These are phyloP conservation scores for Echria macrotheca DNA, from an alignment of 495 filamentous ascomycete genomes.

Conservation along the genomic window DNA sequence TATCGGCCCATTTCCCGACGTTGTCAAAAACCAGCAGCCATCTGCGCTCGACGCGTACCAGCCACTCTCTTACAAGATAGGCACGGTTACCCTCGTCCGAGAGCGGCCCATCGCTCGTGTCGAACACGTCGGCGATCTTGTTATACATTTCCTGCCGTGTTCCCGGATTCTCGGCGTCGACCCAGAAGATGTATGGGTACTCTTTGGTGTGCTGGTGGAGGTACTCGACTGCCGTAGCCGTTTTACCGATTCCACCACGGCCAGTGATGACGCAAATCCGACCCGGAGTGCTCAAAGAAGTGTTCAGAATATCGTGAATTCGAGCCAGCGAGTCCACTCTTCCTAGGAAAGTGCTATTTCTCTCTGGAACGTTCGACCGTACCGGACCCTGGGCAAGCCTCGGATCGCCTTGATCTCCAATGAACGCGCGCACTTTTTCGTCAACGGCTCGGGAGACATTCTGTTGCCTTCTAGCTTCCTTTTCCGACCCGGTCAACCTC, in stretches of 20 bases:
- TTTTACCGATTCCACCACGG: constrained; percentile 24
- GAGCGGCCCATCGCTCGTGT: not conserved
- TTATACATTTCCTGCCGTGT: constrained; percentile 7
- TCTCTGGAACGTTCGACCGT: too few relatives aligned
- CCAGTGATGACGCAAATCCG: constrained; percentile 20
- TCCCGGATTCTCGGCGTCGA: constrained; percentile 17
- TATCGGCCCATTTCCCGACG: constrained; percentile 10
- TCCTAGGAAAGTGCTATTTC: too few relatives aligned
- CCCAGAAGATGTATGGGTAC: constrained; percentile 22
- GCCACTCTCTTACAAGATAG: constrained; percentile 8
- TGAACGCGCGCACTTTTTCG: too few relatives aligned
- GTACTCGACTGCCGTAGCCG: constrained; percentile 19
- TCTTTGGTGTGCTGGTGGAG: constrained; percentile 8
- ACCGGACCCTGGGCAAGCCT: too few relatives aligned
- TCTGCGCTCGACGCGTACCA: constrained; percentile 11
- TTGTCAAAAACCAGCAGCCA: constrained; percentile 29
- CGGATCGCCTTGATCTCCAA: too few relatives aligned
- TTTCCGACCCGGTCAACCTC: too few relatives aligned
- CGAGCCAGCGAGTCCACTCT: too few relatives aligned
- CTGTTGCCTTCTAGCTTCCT: too few relatives aligned
- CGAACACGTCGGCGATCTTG: not conserved
- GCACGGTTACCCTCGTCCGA: not conserved
- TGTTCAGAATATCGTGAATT: constrained; percentile 2
- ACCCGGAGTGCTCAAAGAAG: constrained; percentile 10
- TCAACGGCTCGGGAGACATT: too few relatives aligned